A percentile compares a stretch with the other conserved stretches of the same genome.
phyloP scores from a whole-genome alignment of 768 basidiomycete species.

The Austroboletus eburneus region DNA sequence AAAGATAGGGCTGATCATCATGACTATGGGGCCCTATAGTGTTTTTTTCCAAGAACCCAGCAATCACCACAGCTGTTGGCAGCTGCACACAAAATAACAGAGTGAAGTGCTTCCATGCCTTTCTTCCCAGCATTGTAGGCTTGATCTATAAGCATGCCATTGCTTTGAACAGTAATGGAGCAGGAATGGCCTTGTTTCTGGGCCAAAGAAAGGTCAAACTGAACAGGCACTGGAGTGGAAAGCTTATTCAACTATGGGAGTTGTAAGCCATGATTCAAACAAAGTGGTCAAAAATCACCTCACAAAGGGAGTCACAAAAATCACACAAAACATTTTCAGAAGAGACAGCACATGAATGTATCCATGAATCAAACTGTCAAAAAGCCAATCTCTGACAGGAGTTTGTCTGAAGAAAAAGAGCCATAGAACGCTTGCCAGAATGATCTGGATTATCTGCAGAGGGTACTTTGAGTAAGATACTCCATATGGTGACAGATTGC shows the following conservation, averaged over 20 bases:
- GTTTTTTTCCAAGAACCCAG: conserved; percentile 1
- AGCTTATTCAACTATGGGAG: not conserved
- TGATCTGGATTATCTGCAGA: not conserved
- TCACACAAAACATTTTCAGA: not conserved
- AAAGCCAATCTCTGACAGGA: not conserved
- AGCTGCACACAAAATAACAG: not conserved
- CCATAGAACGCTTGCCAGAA: not conserved
- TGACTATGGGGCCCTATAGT: no score
- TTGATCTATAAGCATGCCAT: not conserved
- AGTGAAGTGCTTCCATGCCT: not conserved
- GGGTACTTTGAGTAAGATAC: rapidly evolving
- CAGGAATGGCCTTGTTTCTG: no score
- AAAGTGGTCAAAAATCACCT: not conserved
- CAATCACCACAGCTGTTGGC: not conserved
- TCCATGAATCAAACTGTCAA: not conserved
- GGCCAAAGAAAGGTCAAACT: not conserved
- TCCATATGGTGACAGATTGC: conserved; percentile 3
- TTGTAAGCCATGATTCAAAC: no score
- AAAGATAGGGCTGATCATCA: not conserved
- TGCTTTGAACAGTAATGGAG: not conserved
- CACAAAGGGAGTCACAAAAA: not conserved
- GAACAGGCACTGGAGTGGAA: not conserved
- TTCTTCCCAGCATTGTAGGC: not conserved
- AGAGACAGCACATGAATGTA: not conserved
- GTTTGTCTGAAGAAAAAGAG: not conserved